Percentiles rank a stretch among this genome's conserved stretches.
phyloP scores from a whole-genome alignment of 2,329 filamentous ascomycete species.

The Claviceps pusilla region DNA sequence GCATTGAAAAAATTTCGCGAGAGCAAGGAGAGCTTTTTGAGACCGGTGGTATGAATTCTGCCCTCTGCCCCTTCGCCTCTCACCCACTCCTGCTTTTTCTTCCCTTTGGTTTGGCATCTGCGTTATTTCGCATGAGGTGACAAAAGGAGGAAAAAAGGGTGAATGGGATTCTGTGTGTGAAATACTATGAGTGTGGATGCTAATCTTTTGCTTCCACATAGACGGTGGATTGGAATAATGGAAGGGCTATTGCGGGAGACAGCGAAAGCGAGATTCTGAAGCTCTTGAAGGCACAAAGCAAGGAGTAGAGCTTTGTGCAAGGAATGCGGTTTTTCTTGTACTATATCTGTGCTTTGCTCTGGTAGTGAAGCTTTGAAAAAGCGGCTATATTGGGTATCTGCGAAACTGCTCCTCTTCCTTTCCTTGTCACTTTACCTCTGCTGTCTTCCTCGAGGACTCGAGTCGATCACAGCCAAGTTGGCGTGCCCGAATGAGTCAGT shows the following conservation, averaged over 20 bases:
- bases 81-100: constrained; percentile 9
- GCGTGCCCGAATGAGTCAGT: neutral
- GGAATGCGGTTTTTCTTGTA: neutral
- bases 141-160: neutral
- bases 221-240: constrained; percentile 88
- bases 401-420: neutral
- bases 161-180: neutral
- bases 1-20: constrained; percentile 66
- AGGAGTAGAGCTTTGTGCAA: neutral
- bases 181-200: neutral
- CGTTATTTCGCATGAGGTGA: neutral
- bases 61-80: too few relatives aligned
- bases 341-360: neutral
- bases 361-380: neutral
- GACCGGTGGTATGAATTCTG: constrained; percentile 52
- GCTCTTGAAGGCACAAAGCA: constrained; percentile 42
- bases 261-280: constrained; percentile 82
- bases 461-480: neutral
- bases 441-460: neutral
- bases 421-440: neutral
- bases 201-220: constrained; percentile 4
- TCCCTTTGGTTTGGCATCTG: neutral
- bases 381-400: neutral
- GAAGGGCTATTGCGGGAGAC: constrained; percentile 61
- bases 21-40: constrained; percentile 51